Evolutionary conservation across 106 monocot genomes (phyloP).

Genomic region (Allium sativum): DNA sequence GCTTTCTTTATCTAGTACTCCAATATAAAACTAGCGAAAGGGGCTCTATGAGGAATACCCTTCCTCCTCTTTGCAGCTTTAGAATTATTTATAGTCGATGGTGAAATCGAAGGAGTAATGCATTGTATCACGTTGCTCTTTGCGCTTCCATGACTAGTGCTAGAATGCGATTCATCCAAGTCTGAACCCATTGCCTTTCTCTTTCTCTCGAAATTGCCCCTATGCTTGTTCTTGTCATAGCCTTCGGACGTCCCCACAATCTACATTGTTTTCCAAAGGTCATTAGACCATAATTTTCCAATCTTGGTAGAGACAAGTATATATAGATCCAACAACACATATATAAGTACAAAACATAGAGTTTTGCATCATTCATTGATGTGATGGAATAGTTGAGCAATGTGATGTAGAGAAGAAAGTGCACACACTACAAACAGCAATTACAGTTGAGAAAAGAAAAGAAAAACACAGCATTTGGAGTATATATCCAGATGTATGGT

Average conservation of each 20-base stretch:
- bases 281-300: background rate
- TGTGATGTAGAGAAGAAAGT: no score
- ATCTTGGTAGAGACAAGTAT: no score
- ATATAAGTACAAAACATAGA: no score
- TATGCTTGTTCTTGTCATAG: conserved; percentile 5
- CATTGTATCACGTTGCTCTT: conserved; percentile 25
- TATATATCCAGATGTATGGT: no score
- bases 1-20: conserved; percentile 9
- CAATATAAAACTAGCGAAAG: conserved; percentile 46
- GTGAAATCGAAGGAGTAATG: conserved; percentile 66
- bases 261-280: background rate
- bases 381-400: no score
- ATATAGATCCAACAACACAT: background rate
- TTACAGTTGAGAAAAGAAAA: no score
- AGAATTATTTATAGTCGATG: conserved; percentile 18
- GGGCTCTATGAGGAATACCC: conserved; percentile 69
- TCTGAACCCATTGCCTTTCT: conserved; percentile 14
- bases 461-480: no score
- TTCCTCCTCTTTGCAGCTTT: conserved; percentile 59
- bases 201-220: conserved; percentile 8
- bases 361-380: no score
- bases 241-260: conserved; percentile 11
- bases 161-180: conserved; percentile 42
- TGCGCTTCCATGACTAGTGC: conserved; percentile 9
- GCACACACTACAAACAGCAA: no score